phyloP scores from a whole-genome alignment of 2,329 filamentous ascomycete genomes.

The Pseudocercospora pini-densiflorae region DNA sequence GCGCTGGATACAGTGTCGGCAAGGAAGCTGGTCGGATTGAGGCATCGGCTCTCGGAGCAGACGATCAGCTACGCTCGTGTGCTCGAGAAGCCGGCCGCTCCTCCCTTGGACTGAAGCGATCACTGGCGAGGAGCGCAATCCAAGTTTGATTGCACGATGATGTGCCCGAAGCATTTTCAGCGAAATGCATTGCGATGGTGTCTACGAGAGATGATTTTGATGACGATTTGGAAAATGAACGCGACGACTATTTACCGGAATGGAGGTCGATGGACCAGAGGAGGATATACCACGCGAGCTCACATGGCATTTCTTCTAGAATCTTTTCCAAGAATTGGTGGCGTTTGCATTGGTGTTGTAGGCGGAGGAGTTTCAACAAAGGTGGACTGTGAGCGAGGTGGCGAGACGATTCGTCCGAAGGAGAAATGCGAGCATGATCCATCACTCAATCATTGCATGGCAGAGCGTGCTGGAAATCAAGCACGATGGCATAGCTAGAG shows the following conservation, averaged over 20 bases:
- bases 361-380: neutral
- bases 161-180: neutral
- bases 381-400: neutral
- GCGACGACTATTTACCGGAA: neutral
- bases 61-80: slow-evolving; percentile 35
- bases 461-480: neutral
- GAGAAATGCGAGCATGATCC: neutral
- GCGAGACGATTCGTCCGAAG: neutral
- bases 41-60: slow-evolving; percentile 25
- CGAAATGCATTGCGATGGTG: slow-evolving; percentile 16
- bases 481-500: neutral
- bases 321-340: neutral
- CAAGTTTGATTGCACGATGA: slow-evolving; percentile 29
- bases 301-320: neutral
- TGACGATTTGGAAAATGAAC: slow-evolving; percentile 7
- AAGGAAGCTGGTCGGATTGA: slow-evolving; percentile 49
- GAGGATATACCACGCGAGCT: neutral
- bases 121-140: slow-evolving; percentile 37
- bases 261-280: neutral
- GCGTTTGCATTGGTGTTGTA: neutral
- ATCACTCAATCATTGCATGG: neutral
- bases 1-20: slow-evolving; percentile 66
- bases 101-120: slow-evolving; percentile 39
- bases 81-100: slow-evolving; percentile 39
- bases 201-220: slow-evolving; percentile 8